Evolutionary conservation across 768 basidiomycete species (phyloP), one percentile per base, ranked within the genome.

Genomic region (Coprinopsis sp.): DNA sequence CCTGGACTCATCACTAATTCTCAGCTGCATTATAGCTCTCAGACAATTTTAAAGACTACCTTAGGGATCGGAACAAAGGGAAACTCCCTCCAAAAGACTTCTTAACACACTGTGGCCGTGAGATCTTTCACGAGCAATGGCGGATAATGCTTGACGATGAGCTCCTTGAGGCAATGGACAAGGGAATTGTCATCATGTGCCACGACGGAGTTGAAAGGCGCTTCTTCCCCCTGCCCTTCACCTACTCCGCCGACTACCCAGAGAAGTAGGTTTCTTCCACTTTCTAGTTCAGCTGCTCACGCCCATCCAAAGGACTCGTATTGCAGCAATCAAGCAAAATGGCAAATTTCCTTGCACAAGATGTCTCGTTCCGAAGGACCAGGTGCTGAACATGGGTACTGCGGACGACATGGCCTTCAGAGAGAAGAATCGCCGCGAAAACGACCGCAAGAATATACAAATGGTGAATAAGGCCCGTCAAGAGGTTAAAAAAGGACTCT

Each of bases 241-340:
- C 31, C 11, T 46, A 46, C 21, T 46, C 44, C 4, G 29, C 44
- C 28, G 44, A 46, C 19, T 46, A 46, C 19, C 44, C 44, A 4
- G 31, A 46, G 21, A 31, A 34, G 44, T 46, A 10, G 25, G 44
- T 36, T 19, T 16, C 7, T 25, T 25, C 22, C 22, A 12, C 16
- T 48, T 21, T 8, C n/a, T 8, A 10, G 30, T n/a, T 31, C 8
- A 31, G n/a, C 30, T 10, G 10, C 30, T 31, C n/a, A 31, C n/a
- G n/a, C 30, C 8, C n/a, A 8, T 31, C 25, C 7, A 6, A 47
- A 63, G 64, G 46, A 59, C 63, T 13, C 53, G 65, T 0, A 50
- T 68, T 2, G 56, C 59, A n/a, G 42, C 48, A 6, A 52, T 61
- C 33, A 42, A 50, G 7, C 49, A 51, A 29, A 30, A 48, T 5